Evolutionary conservation across 352 stramenopile species (phyloP), one percentile per base, ranked within the genome.

Genomic region (Phytophthora aleatoria): DNA sequence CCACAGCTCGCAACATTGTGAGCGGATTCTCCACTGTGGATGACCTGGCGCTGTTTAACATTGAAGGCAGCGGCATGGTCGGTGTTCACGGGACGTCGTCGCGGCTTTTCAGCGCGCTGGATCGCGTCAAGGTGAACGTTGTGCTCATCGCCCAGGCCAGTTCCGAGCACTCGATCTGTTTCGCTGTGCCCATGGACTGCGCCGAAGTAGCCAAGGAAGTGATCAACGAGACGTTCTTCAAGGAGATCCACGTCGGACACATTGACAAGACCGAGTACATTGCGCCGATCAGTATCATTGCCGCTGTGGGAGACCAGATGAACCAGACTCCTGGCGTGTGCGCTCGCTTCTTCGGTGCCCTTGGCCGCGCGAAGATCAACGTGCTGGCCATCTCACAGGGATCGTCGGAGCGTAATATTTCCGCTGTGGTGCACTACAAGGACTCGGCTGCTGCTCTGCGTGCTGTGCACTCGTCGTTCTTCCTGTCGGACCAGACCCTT

Each of bases 131-230:
- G 45, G 85, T 99, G 31, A 97, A 97, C 67, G 93, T 99, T 30
- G 87, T 97, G 15, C 81, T 99, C 0, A 98, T 99, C 71, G 95
- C 96, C 3, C 96, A 97, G 57, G 90, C 90, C 11, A 97, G 82
- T 41, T 98, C 93, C 5, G 96, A 99, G 77, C 92, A 98, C 76
- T 97, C 90, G 64, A 98, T 98, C 66, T 98, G 93, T 49, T 97
- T 99, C 66, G 95, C 92, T n/a, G 95, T 97, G 48, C 79, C 82
- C 4, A 89, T 93, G 71, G 77, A 76, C 48, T 75, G 78, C 27
- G 86, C 86, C 2, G 73, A 85, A 15, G 78, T 89, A 11, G 79
- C 79, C 27, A 89, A 93, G 72, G 72, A 82, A 10, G 83, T 80
- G 16, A 87, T 95, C 35, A 87, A 92, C 62, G 85, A 91, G 64